Evolutionary conservation across 306 rosid genomes (phyloP), one percentile per base, ranked within the genome.

Genomic region (Crataegus laevigata): DNA sequence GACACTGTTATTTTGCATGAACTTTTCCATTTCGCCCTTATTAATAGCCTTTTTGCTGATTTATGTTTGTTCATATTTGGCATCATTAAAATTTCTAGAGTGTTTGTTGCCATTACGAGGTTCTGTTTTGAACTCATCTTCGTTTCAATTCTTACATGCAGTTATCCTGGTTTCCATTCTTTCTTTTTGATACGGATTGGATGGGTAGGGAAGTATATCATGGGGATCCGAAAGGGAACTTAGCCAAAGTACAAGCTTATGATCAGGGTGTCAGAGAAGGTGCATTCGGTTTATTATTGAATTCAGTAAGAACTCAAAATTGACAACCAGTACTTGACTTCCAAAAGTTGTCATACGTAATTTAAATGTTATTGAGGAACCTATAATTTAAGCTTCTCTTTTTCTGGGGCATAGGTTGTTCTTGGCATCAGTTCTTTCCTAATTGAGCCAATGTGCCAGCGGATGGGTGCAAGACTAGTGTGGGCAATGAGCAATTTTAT

Each of bases 141-240:
- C 42, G 28, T 79, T 81, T 52, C 38, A 36, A 75, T 59, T 76
- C 61, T 47, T 52, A 42, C 75, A 22, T 84, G 89, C 91, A 94
- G 98, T 73, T 90, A 72, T 91, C 98, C 72, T 94, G 98, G 97
- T 94, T 93, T 86, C 98, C 98, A 45, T 93, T 93, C 90, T 93
- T 93, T 87, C 89, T 93, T 71, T 93, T 93, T 63, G 98, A 93
- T 79, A 93, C 98, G 80, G 98, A 93, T 88, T 93, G 99, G 99
- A 96, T 94, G 99, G 99, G 99, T 64, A 90, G 97, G 80, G 99
- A 94, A 84, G 99, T 94, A 79, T 92, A 87, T 86, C 99, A 96
- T 62, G 99, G 99, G 73, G 88, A 92, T 87, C 99, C 99, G 15
- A 88, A 88, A 74, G 99, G 99, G 82, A 82, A 66, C 75, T 30